Base-by-base conservation (phyloP, 345 rosid genomes). In the Microthlaspi erraticum region DNA sequence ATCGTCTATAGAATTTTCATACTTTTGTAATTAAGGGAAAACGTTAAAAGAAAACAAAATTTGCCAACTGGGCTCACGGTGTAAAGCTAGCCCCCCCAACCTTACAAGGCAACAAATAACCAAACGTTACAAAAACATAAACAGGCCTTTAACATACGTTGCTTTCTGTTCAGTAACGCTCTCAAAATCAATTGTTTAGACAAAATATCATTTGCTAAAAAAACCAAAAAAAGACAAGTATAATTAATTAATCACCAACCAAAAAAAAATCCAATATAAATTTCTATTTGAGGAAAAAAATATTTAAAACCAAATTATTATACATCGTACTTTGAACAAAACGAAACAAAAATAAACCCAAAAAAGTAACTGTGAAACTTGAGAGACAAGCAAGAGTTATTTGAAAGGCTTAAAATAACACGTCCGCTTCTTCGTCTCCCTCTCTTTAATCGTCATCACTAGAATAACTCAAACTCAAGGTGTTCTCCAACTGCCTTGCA, bases 381-480 rank as follows among this genome's bases (percentile, higher is more conserved):
- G 19, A 10, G 11, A 32, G 20, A 49, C 50, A 39, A 41, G 46
- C 34, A 70, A 73, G 23, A 45, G 18, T 16, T 69, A 11, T 70
- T 12, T 11, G 11, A 37, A 7, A 59, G 6, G 19, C 31, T 49
- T 48, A 36, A 44, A n/a, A n/a, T 23, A 46, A 46, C 11, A 39
- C 13, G n/a, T 14, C 36, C 46, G 32, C 43, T 50, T 50, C 65
- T 9, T 45, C 41, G 12, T 39, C 10, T 44, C 14, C 23, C 17
- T 31, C 54, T 44, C 29, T 26, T 26, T 10, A 6, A 60, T 8
- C 26, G 5, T 60, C 52, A 4, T 1, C 49, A 45, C 85, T 83
- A 93, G 78, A 93, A 93, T 66, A 91, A 69, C 84, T 93, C 97
- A 71, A 93, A 89, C 81, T 93, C 96, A 68, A 91, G 93, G 70